Evolutionary conservation across 2,329 filamentous ascomycete genomes (phyloP).

Genomic region (Pseudonectria foliicola): DNA sequence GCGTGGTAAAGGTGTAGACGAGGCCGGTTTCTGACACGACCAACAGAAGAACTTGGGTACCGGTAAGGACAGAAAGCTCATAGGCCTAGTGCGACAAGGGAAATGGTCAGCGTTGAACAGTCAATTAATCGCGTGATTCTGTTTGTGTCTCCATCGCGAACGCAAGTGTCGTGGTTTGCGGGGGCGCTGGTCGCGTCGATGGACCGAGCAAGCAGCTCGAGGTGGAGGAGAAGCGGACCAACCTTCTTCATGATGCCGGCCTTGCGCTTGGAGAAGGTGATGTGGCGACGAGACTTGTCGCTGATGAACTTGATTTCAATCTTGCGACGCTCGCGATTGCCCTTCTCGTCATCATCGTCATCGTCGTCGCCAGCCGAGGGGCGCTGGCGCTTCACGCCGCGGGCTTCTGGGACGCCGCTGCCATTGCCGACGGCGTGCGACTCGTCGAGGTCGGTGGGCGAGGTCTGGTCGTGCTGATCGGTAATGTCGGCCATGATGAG

Average conservation of each 20-base stretch:
- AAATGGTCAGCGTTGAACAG: slow-evolving; percentile 12
- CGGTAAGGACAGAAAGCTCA: slow-evolving; percentile 92
- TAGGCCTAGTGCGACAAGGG: slow-evolving; percentile 61
- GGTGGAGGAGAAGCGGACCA: slow-evolving; percentile 27
- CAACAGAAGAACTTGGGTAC: slow-evolving; percentile 91
- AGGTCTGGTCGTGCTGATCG: slow-evolving; percentile 69
- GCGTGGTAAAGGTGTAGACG: slow-evolving; percentile 97
- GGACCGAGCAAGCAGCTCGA: not conserved
- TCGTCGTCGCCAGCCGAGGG: slow-evolving; percentile 83
- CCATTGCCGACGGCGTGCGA: slow-evolving; percentile 67
- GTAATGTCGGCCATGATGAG: slow-evolving; percentile 67
- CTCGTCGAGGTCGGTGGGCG: slow-evolving; percentile 68
- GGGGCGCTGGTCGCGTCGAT: slow-evolving; percentile 1
- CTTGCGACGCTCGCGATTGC: slow-evolving; percentile 94
- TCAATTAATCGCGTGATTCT: not conserved
- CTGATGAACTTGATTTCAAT: slow-evolving; percentile 99
- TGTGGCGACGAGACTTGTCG: slow-evolving; percentile 98
- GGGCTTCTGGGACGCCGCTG: slow-evolving; percentile 59
- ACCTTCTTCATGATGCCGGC: slow-evolving; percentile 99
- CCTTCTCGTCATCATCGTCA: slow-evolving; percentile 96
- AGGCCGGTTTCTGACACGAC: slow-evolving; percentile 96
- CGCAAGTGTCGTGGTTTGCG: not conserved
- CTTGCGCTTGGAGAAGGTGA: slow-evolving; percentile 99
- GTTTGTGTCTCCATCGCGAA: slow-evolving; percentile 1
- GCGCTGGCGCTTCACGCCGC: slow-evolving; percentile 85